A percentile compares a stretch with the other conserved stretches of the same genome.
Evolutionary conservation across 208 protist species (phyloP).

Genomic region (Trypanosoma vivax): DNA sequence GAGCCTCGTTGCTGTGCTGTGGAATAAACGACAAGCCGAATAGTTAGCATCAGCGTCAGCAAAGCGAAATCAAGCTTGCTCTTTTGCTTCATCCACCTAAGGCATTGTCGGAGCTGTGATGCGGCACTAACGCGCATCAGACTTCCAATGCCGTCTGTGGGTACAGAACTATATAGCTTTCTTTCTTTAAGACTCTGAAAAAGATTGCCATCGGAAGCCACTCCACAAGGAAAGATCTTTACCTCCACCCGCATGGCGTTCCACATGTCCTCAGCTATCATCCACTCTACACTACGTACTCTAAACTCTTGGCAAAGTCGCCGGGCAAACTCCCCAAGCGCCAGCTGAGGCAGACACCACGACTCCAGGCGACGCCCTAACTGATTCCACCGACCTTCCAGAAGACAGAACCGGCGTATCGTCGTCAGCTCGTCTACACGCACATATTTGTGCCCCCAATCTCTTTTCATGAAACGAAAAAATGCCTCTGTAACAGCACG

Average conservation of each 20-base stretch:
- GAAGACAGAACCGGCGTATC: conserved; percentile 19
- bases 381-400: background rate
- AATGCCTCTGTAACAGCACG: conserved; percentile 28
- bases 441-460: conserved; percentile 35
- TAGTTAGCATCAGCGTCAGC: too few species aligned
- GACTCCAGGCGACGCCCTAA: conserved; percentile 4
- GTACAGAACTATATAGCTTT: too few species aligned
- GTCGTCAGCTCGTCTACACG: conserved; percentile 26
- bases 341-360: conserved; percentile 2
- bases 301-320: background rate
- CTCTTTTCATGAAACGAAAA: conserved; percentile 27
- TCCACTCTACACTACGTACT: conserved; percentile 1
- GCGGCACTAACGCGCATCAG: too few species aligned
- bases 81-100: too few species aligned
- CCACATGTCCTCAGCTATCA: conserved; percentile 2
- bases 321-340: conserved; percentile 2
- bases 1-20: too few species aligned
- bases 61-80: too few species aligned
- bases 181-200: too few species aligned
- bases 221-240: conserved; percentile 15
- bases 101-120: too few species aligned
- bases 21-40: too few species aligned
- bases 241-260: conserved; percentile 16
- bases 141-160: too few species aligned
- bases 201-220: conserved; percentile 2